phyloP scores from a whole-genome alignment of 176 grass and related monocot species.

The Luzula sylvatica region DNA sequence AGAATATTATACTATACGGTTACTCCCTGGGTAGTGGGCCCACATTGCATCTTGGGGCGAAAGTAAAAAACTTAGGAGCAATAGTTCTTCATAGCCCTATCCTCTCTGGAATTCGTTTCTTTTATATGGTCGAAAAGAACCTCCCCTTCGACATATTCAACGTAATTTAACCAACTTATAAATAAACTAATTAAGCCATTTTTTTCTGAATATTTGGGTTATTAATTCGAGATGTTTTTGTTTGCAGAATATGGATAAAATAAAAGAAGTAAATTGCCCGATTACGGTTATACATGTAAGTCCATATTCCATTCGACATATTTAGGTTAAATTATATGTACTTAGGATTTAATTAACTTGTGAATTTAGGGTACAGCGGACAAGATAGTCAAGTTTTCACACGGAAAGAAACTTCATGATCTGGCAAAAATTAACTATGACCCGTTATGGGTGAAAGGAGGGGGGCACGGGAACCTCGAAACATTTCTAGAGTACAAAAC shows the following conservation, averaged over 20 bases:
- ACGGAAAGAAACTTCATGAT: conserved; percentile 85
- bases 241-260: conserved; percentile 97
- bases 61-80: conserved; percentile 64
- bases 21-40: conserved; percentile 99
- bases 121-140: conserved; percentile 88
- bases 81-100: conserved; percentile 96
- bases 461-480: conserved; percentile 89
- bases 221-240: conserved; percentile 15
- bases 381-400: conserved; percentile 75
- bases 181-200: not conserved
- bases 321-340: not conserved
- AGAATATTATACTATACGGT: conserved; percentile 90
- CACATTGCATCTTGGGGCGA: conserved; percentile 74
- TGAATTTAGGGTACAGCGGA: conserved; percentile 64
- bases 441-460: conserved; percentile 81
- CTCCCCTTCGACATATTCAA: conserved; percentile 99
- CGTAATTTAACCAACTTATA: conserved; percentile 24
- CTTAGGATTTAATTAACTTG: not conserved
- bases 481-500: conserved; percentile 83
- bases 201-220: not conserved
- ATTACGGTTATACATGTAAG: conserved; percentile 98
- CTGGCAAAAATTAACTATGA: conserved; percentile 87
- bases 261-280: conserved; percentile 80
- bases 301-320: conserved; percentile 1
- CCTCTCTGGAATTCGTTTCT: conserved; percentile 85